These are phyloP conservation scores for Xylaria polymorpha DNA, from an alignment of 2,329 filamentous ascomycete species.

Conservation along the genomic window DNA sequence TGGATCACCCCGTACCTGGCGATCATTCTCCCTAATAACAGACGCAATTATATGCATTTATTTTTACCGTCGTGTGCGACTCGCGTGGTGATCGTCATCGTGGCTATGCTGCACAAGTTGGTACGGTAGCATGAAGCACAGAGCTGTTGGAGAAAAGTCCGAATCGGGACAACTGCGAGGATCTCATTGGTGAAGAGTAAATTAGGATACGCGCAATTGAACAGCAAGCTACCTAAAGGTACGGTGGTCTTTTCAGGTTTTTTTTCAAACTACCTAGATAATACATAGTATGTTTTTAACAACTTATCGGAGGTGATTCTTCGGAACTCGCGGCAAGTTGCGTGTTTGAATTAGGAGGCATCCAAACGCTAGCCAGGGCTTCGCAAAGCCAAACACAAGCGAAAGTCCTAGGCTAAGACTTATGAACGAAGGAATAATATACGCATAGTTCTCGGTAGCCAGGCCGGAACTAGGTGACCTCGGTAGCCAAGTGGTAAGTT, in stretches of 20 bases:
- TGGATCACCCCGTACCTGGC: slow-evolving; percentile 32
- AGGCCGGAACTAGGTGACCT: too few relatives aligned
- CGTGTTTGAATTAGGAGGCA: slow-evolving; percentile 10
- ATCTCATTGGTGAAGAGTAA: slow-evolving; percentile 36
- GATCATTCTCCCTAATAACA: slow-evolving; percentile 24
- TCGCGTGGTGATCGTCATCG: slow-evolving; percentile 27
- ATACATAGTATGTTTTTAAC: neutral
- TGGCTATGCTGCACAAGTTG: slow-evolving; percentile 20
- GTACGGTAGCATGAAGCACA: slow-evolving; percentile 13
- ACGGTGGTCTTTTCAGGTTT: too few relatives aligned
- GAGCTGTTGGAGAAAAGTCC: slow-evolving; percentile 32
- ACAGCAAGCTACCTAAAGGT: neutral
- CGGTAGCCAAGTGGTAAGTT: neutral
- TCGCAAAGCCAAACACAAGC: slow-evolving; percentile 3
- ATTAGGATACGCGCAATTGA: slow-evolving; percentile 1
- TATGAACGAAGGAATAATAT: neutral
- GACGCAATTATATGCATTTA: neutral
- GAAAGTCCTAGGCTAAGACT: neutral
- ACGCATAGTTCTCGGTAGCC: neutral
- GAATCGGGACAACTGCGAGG: slow-evolving; percentile 35
- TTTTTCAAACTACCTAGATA: too few relatives aligned
- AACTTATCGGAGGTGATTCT: neutral
- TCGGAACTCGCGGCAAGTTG: slow-evolving; percentile 17
- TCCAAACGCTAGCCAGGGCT: slow-evolving; percentile 9
- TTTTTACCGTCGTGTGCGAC: slow-evolving; percentile 11